Evolutionary conservation across 352 stramenopile genomes (phyloP).

Genomic region (Globisporangium cystogenes): DNA sequence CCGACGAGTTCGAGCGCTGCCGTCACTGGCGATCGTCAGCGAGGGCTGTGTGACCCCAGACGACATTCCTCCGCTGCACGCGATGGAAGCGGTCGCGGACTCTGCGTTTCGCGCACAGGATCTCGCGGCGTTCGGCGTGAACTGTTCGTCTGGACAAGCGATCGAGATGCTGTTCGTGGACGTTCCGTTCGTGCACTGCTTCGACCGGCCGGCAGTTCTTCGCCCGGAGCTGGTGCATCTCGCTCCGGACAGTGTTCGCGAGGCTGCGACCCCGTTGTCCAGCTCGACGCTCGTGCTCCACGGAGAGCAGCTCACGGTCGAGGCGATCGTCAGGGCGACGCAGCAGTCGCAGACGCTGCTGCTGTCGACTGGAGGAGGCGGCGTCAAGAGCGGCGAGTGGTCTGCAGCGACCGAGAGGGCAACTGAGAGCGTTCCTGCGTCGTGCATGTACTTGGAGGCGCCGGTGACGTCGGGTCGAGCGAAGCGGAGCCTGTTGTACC

Average conservation of each 20-base stretch:
- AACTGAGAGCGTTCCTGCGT: not conserved
- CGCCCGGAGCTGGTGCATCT: slow-evolving; percentile 13
- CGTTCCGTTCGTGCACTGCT: slow-evolving; percentile 17
- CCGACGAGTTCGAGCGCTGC: slow-evolving; percentile 6
- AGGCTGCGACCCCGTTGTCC: not conserved
- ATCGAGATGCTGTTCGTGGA: slow-evolving; percentile 32
- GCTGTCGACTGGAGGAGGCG: not conserved
- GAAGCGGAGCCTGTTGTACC: slow-evolving; percentile 7
- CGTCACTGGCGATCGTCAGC: not conserved
- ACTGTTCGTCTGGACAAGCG: slow-evolving; percentile 16
- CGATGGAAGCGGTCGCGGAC: slow-evolving; percentile 19
- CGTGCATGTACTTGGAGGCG: slow-evolving; percentile 10
- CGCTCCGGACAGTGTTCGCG: not conserved
- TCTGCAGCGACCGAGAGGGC: not conserved
- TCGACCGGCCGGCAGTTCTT: not conserved
- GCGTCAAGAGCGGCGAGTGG: too few relatives aligned
- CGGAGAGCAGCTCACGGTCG: not conserved
- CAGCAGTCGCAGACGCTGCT: not conserved
- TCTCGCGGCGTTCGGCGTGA: slow-evolving; percentile 21
- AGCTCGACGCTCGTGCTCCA: not conserved
- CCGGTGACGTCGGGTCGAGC: slow-evolving; percentile 3
- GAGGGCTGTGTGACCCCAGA: slow-evolving; percentile 21
- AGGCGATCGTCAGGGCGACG: not conserved
- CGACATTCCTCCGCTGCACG: slow-evolving; percentile 38
- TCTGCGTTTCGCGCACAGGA: slow-evolving; percentile 23